phyloP scores from a whole-genome alignment of 257 asterid genomes.

The Plectranthus barbatus region DNA sequence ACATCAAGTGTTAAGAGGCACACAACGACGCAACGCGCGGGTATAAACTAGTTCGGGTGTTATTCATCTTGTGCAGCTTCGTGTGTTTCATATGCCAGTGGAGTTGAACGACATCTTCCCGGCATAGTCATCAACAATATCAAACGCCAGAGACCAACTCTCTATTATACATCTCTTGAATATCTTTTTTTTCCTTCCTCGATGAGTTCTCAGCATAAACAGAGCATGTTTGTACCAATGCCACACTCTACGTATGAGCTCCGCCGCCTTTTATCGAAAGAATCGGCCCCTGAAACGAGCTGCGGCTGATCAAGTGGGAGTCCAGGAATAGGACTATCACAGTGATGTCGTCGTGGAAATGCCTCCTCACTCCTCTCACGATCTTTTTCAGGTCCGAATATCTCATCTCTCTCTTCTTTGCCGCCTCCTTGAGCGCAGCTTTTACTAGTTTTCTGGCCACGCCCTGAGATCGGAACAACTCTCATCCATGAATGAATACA shows the following conservation, averaged over 20 bases:
- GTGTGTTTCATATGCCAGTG: slow-evolving; percentile 50
- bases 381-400: slow-evolving; percentile 60
- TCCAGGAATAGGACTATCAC: slow-evolving; percentile 59
- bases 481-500: too few species aligned
- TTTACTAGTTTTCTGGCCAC: slow-evolving; percentile 53
- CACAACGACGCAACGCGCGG: too few species aligned
- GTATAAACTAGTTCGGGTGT: slow-evolving; percentile 5
- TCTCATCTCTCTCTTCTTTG: slow-evolving; percentile 74
- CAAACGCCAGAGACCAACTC: slow-evolving; percentile 17
- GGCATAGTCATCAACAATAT: slow-evolving; percentile 43
- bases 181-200: background rate
- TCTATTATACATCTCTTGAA: slow-evolving; percentile 15
- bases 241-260: slow-evolving; percentile 19
- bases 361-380: slow-evolving; percentile 65
- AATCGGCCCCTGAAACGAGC: slow-evolving; percentile 32
- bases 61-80: slow-evolving; percentile 8
- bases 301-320: slow-evolving; percentile 42
- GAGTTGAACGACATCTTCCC: slow-evolving; percentile 23
- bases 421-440: slow-evolving; percentile 61
- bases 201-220: background rate
- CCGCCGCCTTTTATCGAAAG: slow-evolving; percentile 52
- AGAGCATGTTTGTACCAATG: background rate
- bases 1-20: too few species aligned
- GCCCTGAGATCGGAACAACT: slow-evolving; percentile 41
- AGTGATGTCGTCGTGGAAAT: slow-evolving; percentile 73